These are phyloP conservation scores for Rhodotorula paludigena DNA, from an alignment of 768 basidiomycete genomes.

Conservation along the genomic window DNA sequence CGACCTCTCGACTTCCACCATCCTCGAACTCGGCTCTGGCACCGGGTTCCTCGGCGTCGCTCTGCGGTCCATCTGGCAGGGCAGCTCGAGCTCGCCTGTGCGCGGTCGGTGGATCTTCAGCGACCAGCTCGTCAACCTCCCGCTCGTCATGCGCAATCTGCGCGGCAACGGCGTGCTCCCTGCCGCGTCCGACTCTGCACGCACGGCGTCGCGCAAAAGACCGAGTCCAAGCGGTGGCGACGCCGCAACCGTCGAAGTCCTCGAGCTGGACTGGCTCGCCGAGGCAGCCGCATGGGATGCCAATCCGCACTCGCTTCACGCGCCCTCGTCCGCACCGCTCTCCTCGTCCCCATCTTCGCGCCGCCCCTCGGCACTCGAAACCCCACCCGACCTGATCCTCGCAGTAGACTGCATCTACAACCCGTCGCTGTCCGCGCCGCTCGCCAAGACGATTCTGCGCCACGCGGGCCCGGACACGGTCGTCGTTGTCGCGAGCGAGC, in stretches of 20 bases:
- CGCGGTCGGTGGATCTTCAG: conserved; percentile 18
- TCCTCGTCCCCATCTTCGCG: not conserved
- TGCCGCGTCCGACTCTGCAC: not conserved
- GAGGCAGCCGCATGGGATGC: conserved; percentile 1
- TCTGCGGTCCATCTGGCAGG: not conserved
- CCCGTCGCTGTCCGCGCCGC: conserved; percentile 12
- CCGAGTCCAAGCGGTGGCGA: not conserved
- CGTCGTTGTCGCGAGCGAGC: conserved; percentile 11
- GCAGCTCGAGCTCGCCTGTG: not conserved
- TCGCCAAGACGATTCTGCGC: conserved; percentile 17
- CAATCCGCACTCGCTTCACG: not conserved
- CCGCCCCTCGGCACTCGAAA: not conserved
- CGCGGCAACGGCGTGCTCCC: conserved; percentile 6
- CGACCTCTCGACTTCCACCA: not conserved
- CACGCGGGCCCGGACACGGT: conserved; percentile 3
- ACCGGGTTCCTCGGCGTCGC: conserved; percentile 21
- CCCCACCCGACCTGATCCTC: conserved; percentile 4
- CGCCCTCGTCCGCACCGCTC: not conserved
- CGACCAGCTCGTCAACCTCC: conserved; percentile 30
- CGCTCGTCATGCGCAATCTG: conserved; percentile 28
- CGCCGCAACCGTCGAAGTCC: not conserved
- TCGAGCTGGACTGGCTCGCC: conserved; percentile 8
- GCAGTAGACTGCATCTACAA: conserved; percentile 36
- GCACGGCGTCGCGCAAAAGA: not conserved
- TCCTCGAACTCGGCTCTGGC: conserved; percentile 35